These are phyloP conservation scores for Lophiotrema nucula DNA, from an alignment of 495 filamentous ascomycete species.

Conservation along the genomic window DNA sequence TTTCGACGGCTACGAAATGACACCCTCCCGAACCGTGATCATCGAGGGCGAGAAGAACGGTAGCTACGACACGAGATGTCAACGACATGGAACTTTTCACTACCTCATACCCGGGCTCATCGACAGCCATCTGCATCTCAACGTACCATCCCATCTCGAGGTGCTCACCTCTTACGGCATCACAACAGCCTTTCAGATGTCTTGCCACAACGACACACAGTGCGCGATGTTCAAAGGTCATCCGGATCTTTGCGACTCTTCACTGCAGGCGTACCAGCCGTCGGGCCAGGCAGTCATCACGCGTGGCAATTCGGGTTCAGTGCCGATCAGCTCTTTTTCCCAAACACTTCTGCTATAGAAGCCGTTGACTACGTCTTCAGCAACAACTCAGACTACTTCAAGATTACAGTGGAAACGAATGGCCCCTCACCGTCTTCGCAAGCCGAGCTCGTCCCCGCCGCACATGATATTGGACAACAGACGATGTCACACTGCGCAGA, in stretches of 20 bases:
- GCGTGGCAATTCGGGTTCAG: neutral
- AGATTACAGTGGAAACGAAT: slow-evolving; percentile 15
- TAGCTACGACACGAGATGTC: slow-evolving; percentile 4
- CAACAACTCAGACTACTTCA: slow-evolving; percentile 22
- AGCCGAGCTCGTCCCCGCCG: slow-evolving; percentile 3
- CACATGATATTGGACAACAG: slow-evolving; percentile 5
- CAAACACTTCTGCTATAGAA: slow-evolving; percentile 1
- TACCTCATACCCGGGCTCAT: slow-evolving; percentile 44
- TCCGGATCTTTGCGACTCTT: slow-evolving; percentile 35
- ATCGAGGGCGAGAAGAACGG: slow-evolving; percentile 5
- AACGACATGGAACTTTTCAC: slow-evolving; percentile 38
- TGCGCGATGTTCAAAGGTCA: slow-evolving; percentile 35
- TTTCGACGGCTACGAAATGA: slow-evolving; percentile 13
- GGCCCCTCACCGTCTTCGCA: slow-evolving; percentile 10
- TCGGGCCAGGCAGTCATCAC: slow-evolving; percentile 19
- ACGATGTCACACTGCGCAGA: slow-evolving; percentile 12
- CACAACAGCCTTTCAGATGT: slow-evolving; percentile 42
- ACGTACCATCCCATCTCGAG: slow-evolving; percentile 28
- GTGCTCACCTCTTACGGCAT: slow-evolving; percentile 41
- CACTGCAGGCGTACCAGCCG: slow-evolving; percentile 36
- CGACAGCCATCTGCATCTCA: slow-evolving; percentile 39
- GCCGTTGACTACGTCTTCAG: slow-evolving; percentile 6
- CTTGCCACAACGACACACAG: slow-evolving; percentile 34
- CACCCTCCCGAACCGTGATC: slow-evolving; percentile 4
- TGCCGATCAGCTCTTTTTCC: neutral